A percentile compares a stretch with the other conserved stretches of the same genome.
Evolutionary conservation across 2,329 filamentous ascomycete genomes (phyloP).

Genomic region (Lasiodiplodia hormozganensis): DNA sequence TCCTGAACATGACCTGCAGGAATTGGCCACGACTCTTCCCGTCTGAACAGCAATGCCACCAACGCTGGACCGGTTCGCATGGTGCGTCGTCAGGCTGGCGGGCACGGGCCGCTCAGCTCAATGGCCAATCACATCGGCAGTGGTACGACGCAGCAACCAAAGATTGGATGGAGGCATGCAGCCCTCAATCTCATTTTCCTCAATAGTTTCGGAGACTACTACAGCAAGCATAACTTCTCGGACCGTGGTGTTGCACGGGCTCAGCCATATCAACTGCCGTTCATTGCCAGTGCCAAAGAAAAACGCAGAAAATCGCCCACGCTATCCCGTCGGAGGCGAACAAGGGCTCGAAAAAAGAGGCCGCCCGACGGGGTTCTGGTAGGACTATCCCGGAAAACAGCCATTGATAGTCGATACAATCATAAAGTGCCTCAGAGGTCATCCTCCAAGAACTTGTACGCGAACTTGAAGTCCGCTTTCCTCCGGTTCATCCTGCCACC

Average conservation of each 20-base stretch:
- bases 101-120: conserved; percentile 13
- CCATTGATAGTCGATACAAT: neutral
- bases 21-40: neutral
- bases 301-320: conserved; percentile 13
- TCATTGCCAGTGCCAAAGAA: conserved; percentile 16
- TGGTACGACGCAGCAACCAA: conserved; percentile 24
- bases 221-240: conserved; percentile 24
- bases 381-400: neutral
- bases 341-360: neutral
- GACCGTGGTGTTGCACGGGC: neutral
- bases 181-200: conserved; percentile 7
- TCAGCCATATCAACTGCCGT: conserved; percentile 8
- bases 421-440: conserved; percentile 65
- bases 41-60: neutral
- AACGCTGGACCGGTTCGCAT: neutral
- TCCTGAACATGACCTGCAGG: neutral
- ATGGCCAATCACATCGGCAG: conserved; percentile 19
- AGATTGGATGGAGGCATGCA: conserved; percentile 14
- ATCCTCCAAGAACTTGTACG: conserved; percentile 96
- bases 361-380: neutral
- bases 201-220: conserved; percentile 23
- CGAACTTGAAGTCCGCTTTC: conserved; percentile 98
- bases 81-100: conserved; percentile 16
- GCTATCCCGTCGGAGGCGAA: neutral
- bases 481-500: conserved; percentile 91